Evolutionary conservation across 805 yeast species (phyloP).

Genomic region (Lipomyces anomalus): DNA sequence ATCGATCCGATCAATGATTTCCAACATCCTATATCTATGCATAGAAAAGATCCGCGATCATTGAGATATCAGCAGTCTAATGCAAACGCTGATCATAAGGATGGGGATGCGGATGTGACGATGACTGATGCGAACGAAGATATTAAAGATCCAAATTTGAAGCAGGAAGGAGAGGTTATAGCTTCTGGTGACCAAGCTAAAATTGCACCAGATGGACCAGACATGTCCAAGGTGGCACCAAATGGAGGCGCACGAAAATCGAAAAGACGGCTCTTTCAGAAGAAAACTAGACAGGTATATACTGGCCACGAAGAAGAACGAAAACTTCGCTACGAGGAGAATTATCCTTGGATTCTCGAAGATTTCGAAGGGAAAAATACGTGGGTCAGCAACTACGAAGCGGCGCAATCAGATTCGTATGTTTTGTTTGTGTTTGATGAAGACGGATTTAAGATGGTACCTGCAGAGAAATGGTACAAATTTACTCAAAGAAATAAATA

Average conservation of each 20-base stretch:
- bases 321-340: constrained; percentile 86
- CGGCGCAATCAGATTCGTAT: constrained; percentile 78
- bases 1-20: constrained; percentile 70
- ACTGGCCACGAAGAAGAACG: constrained; percentile 78
- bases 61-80: constrained; percentile 68
- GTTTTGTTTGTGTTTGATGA: constrained; percentile 79
- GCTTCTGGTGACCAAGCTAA: background rate
- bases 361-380: constrained; percentile 92
- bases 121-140: constrained; percentile 14
- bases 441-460: constrained; percentile 87
- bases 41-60: constrained; percentile 89
- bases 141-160: constrained; percentile 15
- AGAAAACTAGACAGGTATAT: constrained; percentile 79
- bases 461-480: constrained; percentile 88
- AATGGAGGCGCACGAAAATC: background rate
- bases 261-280: constrained; percentile 48
- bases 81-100: constrained; percentile 23
- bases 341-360: constrained; percentile 96
- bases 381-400: constrained; percentile 94
- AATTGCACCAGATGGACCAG: background rate
- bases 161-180: too few relatives aligned
- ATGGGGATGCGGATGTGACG: constrained; percentile 23
- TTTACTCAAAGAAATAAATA: constrained; percentile 91
- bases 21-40: constrained; percentile 77
- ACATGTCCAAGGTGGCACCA: background rate